Base-by-base conservation (phyloP, 1,284 basidiomycete genomes). In the Sutorius eximius region DNA sequence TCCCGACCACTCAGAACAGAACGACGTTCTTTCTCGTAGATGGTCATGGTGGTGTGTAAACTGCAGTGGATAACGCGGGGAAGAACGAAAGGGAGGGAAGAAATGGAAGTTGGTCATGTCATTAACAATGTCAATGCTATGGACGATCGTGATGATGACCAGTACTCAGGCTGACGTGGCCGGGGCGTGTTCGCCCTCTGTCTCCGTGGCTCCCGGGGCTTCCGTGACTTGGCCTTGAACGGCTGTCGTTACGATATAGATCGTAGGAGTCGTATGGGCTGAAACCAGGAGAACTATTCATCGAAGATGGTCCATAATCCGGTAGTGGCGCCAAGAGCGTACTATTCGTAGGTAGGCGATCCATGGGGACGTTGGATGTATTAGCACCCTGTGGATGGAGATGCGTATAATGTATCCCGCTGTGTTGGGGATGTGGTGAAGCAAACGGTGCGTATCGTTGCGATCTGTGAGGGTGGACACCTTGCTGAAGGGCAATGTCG, bases 251-350 rank as follows among this genome's bases (percentile, higher is more conserved):
- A 34, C 47, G 53, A 46, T 73, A 60, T 7, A 49, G 30, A 20
- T 51, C 51, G 41, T 68, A 67, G 32, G 67, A 48, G n/a, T 40
- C 44, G 38, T 66, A 70, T 4, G 50, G 8, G n/a, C 52, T 41
- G 29, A 61, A 48, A n/a, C 55, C 40, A 5, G 55, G 32, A 16
- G 34, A 33, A 47, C 59, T 50, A 20, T 52, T 49, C 38, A 62
- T 49, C 15, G 64, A 46, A 40, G 64, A 46, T 34, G 71, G 61
- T 56, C 71, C 69, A 49, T 77, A 80, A n/a, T 77, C 74, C 12
- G 77, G 73, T 38, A 80, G 65, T 30, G 79, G 77, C 46, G 79
- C 80, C 58, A 82, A 68, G 45, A 82, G 73, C 9, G 80, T 81
- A 63, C 77, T 80, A 60, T 79, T 75, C 27, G 74, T 65, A 30